These are phyloP conservation scores for Ziziphus jujuba DNA, from an alignment of 306 rosid species.

Conservation along the genomic window DNA sequence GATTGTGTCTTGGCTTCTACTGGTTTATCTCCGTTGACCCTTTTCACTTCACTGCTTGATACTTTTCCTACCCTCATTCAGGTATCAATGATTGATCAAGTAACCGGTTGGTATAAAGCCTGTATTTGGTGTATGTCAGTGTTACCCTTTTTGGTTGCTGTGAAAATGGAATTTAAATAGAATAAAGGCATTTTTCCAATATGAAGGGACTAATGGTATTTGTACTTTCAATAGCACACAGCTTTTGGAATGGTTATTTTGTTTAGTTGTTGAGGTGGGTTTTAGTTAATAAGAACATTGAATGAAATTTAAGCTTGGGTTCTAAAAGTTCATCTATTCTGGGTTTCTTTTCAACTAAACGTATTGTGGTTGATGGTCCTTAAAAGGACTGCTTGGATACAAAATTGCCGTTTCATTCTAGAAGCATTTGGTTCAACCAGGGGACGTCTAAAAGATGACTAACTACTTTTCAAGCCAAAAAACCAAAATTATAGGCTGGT, in stretches of 20 bases:
- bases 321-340: not conserved
- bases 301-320: not conserved
- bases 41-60: slow-evolving; percentile 58
- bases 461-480: no score
- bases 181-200: not conserved
- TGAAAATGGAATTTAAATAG: slow-evolving; percentile 6
- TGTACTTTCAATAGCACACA: not conserved
- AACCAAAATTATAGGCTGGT: not conserved
- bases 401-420: no score
- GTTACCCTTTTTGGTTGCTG: not conserved
- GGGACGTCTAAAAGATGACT: no score
- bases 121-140: not conserved
- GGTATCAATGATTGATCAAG: slow-evolving; percentile 39
- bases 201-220: not conserved
- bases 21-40: slow-evolving; percentile 48
- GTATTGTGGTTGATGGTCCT: not conserved
- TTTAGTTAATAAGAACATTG: not conserved
- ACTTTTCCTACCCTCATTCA: slow-evolving; percentile 48
- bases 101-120: not conserved
- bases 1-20: slow-evolving; percentile 77
- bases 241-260: not conserved
- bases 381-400: no score
- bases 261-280: not conserved
- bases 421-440: no score
- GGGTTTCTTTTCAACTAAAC: not conserved